phyloP scores from a whole-genome alignment of 2,329 filamentous ascomycete species.

The Chaetomium olivaceum region DNA sequence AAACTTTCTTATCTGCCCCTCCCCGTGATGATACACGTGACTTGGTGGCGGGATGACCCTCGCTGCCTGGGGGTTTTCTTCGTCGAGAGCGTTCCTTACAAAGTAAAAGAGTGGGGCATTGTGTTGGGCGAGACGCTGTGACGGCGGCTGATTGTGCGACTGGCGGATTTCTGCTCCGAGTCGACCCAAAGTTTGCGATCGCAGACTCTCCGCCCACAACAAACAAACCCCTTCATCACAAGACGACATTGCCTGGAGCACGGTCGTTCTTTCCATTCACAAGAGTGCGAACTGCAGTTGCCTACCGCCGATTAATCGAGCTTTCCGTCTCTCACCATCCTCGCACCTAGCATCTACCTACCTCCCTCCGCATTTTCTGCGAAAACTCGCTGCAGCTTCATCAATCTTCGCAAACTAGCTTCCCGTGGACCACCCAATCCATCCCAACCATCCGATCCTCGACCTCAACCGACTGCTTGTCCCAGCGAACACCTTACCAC shows the following conservation, averaged over 20 bases:
- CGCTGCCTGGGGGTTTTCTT: not conserved
- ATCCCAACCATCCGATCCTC: conserved; percentile 2
- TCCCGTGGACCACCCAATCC: conserved; percentile 20
- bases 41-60: not conserved
- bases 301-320: conserved; percentile 18
- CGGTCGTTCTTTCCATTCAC: conserved; percentile 32
- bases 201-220: conserved; percentile 5
- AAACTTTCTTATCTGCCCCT: conserved; percentile 22
- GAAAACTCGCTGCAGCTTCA: conserved; percentile 1
- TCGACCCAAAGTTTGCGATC: conserved; percentile 24
- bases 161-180: conserved; percentile 24
- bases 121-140: conserved; percentile 17
- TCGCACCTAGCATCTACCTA: not conserved
- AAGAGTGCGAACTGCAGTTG: conserved; percentile 17
- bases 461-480: conserved; percentile 13
- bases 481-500: conserved; percentile 10
- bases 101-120: conserved; percentile 11
- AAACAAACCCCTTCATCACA: not conserved
- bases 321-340: conserved; percentile 10
- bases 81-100: not conserved
- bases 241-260: conserved; percentile 36
- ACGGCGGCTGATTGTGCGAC: conserved; percentile 25
- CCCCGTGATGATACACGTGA: conserved; percentile 30
- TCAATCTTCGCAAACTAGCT: conserved; percentile 15
- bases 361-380: conserved; percentile 18